A percentile compares a stretch with the other conserved stretches of the same genome.
Conservation (phyloP, 805 yeast genomes). For the Citeromyces nyonsensis region DNA sequence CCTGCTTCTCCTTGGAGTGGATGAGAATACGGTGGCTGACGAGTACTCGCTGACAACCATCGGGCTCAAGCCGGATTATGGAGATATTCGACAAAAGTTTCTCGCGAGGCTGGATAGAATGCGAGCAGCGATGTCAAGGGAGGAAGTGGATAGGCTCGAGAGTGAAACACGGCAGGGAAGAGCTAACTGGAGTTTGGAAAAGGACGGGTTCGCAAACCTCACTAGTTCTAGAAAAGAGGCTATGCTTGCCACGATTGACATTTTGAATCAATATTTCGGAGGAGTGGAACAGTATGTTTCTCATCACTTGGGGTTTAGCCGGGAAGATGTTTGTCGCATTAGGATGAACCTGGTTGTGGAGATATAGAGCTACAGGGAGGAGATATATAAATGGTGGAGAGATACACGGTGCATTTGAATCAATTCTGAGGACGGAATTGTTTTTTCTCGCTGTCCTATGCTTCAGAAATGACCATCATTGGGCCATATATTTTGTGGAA, state of each 20-base stretch:
- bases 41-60: constrained; percentile 66
- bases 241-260: constrained; percentile 47
- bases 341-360: constrained; percentile 12
- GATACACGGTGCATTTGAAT: no score
- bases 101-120: constrained; percentile 11
- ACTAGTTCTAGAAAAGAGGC: constrained; percentile 54
- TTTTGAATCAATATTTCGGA: constrained; percentile 34
- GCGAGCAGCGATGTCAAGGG: constrained; percentile 6
- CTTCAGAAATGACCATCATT: no score
- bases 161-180: constrained; percentile 19
- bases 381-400: no score
- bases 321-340: constrained; percentile 24
- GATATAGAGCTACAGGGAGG: no score
- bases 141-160: constrained; percentile 9
- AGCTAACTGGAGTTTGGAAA: constrained; percentile 21
- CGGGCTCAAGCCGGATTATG: constrained; percentile 41
- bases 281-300: constrained; percentile 33
- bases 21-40: constrained; percentile 43
- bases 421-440: no score
- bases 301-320: constrained; percentile 20
- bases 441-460: no score
- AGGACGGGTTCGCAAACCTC: constrained; percentile 43
- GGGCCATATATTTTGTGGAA: no score
- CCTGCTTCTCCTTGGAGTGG: constrained; percentile 49
- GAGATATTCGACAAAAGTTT: constrained; percentile 19